These are phyloP conservation scores for Neopestalotiopsis sp. DNA, from an alignment of 2,329 filamentous ascomycete genomes.

Conservation along the genomic window DNA sequence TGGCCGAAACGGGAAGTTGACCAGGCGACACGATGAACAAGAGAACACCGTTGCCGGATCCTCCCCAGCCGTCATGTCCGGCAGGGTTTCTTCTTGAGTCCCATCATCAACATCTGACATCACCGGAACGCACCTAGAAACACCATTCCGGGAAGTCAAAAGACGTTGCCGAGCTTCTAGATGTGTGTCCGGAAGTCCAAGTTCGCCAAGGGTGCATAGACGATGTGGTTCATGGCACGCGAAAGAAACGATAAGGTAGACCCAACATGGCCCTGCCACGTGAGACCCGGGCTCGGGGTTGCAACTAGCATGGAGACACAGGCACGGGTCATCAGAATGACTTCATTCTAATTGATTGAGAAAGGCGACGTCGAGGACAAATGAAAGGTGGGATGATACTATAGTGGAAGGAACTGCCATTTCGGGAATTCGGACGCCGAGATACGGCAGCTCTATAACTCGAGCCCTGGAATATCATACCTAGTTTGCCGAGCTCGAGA, in stretches of 20 bases:
- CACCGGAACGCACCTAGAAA: not conserved
- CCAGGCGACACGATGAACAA: not conserved
- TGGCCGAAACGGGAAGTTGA: constrained; percentile 15
- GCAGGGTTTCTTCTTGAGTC: not conserved
- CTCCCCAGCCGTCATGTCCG: constrained; percentile 16
- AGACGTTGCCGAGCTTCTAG: not conserved
- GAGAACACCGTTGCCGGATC: constrained; percentile 19
- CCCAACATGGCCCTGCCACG: constrained; percentile 10
- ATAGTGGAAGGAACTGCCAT: constrained; percentile 7
- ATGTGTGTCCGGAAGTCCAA: not conserved
- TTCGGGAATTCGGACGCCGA: constrained; percentile 6
- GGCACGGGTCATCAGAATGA: not conserved
- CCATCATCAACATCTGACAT: constrained; percentile 15
- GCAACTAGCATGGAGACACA: constrained; percentile 1
- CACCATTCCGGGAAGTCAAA: constrained; percentile 18
- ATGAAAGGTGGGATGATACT: not conserved
- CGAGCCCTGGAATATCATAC: not conserved
- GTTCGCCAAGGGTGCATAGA: not conserved
- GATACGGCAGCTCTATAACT: constrained; percentile 7
- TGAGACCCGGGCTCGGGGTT: constrained; percentile 6
- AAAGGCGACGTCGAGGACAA: not conserved
- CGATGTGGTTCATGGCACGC: not conserved
- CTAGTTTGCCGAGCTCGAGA: not conserved
- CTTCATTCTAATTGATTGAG: not conserved
- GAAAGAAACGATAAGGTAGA: not conserved